Conservation (phyloP, 108 stramenopile genomes). For the Asterionellopsis glacialis region DNA sequence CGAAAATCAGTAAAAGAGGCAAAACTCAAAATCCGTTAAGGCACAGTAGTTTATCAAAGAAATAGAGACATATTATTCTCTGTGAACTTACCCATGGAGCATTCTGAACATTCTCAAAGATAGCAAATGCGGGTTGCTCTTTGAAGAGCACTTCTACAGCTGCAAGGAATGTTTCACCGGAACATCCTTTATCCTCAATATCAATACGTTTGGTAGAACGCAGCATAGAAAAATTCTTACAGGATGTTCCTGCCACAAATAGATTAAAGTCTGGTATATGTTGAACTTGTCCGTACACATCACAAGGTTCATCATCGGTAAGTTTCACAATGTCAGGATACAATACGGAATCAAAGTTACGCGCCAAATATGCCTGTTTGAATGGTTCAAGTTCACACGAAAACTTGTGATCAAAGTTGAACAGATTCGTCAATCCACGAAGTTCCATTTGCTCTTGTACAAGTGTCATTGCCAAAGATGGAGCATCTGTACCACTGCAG, state of each 20-base stretch:
- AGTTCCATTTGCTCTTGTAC: conserved; percentile 55
- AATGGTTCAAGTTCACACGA: conserved; percentile 78
- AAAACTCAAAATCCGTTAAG: no score
- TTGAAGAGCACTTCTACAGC: conserved; percentile 59
- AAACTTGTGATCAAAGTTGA: conserved; percentile 53
- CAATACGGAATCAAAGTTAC: conserved; percentile 58
- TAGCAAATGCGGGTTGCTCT: conserved; percentile 50
- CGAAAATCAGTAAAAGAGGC: background rate
- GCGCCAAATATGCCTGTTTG: conserved; percentile 74
- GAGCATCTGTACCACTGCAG: conserved; percentile 77
- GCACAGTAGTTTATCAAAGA: no score
- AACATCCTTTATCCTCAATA: conserved; percentile 73
- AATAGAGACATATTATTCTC: no score
- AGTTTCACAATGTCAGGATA: conserved; percentile 79
- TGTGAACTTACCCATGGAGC: conserved; percentile 46
- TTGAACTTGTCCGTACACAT: conserved; percentile 61
- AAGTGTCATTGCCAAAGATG: conserved; percentile 59
- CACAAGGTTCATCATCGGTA: conserved; percentile 38
- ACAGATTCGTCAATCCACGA: conserved; percentile 15
- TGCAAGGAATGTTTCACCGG: conserved; percentile 76
- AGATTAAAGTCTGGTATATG: conserved; percentile 46
- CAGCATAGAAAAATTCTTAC: conserved; percentile 76
- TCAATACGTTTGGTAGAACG: conserved; percentile 48
- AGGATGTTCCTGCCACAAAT: conserved; percentile 80
- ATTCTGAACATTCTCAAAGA: conserved; percentile 74